These are phyloP conservation scores for Penicillium sp. DNA, from an alignment of 2,329 filamentous ascomycete species.

Conservation along the genomic window DNA sequence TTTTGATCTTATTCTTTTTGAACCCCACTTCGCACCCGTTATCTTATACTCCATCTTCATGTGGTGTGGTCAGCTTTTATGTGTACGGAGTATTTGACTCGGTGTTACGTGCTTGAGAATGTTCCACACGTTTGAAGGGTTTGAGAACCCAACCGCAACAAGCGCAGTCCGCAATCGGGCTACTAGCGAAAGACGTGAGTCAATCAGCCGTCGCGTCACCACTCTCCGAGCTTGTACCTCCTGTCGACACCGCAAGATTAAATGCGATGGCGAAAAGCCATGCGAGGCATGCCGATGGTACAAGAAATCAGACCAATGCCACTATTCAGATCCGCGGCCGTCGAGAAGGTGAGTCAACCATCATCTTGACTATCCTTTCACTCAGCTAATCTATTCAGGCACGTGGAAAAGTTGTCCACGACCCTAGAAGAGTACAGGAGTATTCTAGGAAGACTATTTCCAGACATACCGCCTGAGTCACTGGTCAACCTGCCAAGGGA, in stretches of 20 bases:
- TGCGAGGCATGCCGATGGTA: constrained; percentile 83
- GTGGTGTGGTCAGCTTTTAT: constrained; percentile 11
- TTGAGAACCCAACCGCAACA: constrained; percentile 37
- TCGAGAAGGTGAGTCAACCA: constrained; percentile 67
- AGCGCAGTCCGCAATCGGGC: constrained; percentile 31
- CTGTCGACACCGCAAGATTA: constrained; percentile 79
- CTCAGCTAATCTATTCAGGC: constrained; percentile 26
- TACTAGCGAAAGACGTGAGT: constrained; percentile 36
- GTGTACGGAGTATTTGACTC: background rate
- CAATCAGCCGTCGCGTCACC: constrained; percentile 38
- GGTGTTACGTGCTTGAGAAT: constrained; percentile 24
- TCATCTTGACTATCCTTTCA: constrained; percentile 9
- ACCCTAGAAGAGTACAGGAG: constrained; percentile 66
- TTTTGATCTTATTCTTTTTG: constrained; percentile 6
- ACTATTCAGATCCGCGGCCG: constrained; percentile 79
- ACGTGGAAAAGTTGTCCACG: constrained; percentile 62
- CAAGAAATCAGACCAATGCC: constrained; percentile 74
- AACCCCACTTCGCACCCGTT: background rate
- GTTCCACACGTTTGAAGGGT: constrained; percentile 48
- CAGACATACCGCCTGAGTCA: constrained; percentile 57
- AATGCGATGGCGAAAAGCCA: constrained; percentile 78
- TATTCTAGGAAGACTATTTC: constrained; percentile 65
- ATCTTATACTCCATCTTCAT: constrained; percentile 2
- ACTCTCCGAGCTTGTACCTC: constrained; percentile 66
- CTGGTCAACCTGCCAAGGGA: constrained; percentile 57